These are phyloP conservation scores for Penicillium aurantiogriseum DNA, from an alignment of 2,329 filamentous ascomycete genomes.

Conservation along the genomic window DNA sequence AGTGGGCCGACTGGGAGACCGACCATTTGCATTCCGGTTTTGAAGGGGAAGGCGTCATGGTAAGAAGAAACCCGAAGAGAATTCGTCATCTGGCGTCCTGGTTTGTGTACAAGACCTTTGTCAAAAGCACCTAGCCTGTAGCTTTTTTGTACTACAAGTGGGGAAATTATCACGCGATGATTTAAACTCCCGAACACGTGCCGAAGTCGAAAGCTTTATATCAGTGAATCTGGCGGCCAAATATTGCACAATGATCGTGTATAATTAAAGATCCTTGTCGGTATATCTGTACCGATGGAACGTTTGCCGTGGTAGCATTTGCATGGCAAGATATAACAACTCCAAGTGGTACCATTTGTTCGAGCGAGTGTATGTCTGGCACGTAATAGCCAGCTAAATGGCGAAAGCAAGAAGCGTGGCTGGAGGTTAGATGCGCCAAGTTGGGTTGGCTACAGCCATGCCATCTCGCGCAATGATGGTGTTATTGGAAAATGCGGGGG, in stretches of 20 bases:
- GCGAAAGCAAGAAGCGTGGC: not conserved
- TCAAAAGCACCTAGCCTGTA: not conserved
- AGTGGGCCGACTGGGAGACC: not conserved
- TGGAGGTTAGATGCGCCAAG: not conserved
- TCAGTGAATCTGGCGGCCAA: too few species aligned
- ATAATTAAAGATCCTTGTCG: too few species aligned
- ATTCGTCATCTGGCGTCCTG: not conserved
- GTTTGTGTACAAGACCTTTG: not conserved
- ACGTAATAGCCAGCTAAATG: not conserved
- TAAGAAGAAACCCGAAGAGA: not conserved
- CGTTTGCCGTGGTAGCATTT: not conserved
- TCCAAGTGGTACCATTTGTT: not conserved
- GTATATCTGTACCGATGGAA: not conserved
- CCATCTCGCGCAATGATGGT: not conserved
- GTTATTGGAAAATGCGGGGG: not conserved
- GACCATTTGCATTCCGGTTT: not conserved
- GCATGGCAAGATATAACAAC: not conserved
- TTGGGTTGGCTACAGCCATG: not conserved
- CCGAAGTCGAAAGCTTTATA: not conserved
- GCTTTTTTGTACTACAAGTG: not conserved
- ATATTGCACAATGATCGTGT: not conserved
- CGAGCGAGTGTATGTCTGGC: not conserved
- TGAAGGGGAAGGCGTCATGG: not conserved
- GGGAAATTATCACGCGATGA: not conserved
- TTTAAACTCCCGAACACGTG: not conserved